Evolutionary conservation across 108 stramenopile species (phyloP).

Genomic region (Skeletonema grethae): DNA sequence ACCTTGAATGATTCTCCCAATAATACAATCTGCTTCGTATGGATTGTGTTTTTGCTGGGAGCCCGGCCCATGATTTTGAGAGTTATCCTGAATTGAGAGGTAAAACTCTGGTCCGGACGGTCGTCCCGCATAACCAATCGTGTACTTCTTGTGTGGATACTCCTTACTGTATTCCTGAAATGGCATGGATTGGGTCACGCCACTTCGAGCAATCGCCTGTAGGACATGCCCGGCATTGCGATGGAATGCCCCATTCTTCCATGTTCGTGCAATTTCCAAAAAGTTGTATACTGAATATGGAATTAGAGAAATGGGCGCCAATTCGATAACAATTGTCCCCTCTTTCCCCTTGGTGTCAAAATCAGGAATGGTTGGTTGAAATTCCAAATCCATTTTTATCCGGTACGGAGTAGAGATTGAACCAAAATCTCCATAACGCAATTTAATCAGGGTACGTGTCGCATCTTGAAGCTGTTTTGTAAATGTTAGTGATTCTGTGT

Average conservation of each 20-base stretch:
- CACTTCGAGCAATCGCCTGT: constrained; percentile 57
- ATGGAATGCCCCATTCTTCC: constrained; percentile 76
- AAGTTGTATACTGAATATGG: constrained; percentile 81
- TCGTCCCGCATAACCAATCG: constrained; percentile 86
- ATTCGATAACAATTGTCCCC: constrained; percentile 59
- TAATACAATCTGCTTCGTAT: constrained; percentile 90
- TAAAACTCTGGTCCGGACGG: constrained; percentile 87
- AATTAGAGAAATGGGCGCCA: constrained; percentile 65
- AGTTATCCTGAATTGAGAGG: constrained; percentile 73
- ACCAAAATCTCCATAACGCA: constrained; percentile 53
- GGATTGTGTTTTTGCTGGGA: constrained; percentile 82
- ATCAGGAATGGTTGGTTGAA: constrained; percentile 72
- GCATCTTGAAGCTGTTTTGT: constrained; percentile 63
- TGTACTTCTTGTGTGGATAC: constrained; percentile 81
- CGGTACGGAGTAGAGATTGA: constrained; percentile 44
- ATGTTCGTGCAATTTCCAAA: constrained; percentile 79
- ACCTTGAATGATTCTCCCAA: constrained; percentile 78
- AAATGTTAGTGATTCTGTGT: constrained; percentile 49
- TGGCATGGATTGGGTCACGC: constrained; percentile 59
- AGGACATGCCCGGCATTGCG: constrained; percentile 84
- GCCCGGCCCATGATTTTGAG: constrained; percentile 83
- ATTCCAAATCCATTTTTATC: constrained; percentile 68
- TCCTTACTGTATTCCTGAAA: constrained; percentile 85
- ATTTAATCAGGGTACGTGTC: constrained; percentile 57
- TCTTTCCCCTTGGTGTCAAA: constrained; percentile 49